Evolutionary conservation across 441 rosid genomes (phyloP).

Genomic region (Pelargonium myrrhifolium): DNA sequence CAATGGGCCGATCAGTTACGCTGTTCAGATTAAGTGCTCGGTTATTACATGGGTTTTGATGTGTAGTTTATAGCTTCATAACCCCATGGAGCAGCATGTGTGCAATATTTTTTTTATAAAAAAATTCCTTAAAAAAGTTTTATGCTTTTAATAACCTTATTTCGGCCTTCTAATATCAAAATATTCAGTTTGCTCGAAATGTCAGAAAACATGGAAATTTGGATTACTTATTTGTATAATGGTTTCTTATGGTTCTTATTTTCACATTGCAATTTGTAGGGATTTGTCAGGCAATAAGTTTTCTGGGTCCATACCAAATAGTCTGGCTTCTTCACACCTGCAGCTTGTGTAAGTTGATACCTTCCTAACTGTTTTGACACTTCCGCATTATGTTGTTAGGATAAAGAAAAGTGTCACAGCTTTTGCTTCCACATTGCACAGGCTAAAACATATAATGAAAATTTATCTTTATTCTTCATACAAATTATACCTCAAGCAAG

Average conservation of each 20-base stretch:
- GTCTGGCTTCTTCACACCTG: constrained; percentile 56
- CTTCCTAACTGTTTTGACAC: background rate
- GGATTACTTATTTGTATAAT: background rate
- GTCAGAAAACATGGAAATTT: background rate
- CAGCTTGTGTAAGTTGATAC: constrained; percentile 56
- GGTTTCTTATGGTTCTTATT: constrained; percentile 1
- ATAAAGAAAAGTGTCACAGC: background rate
- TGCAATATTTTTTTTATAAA: background rate
- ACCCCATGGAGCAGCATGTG: background rate
- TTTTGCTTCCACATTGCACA: background rate
- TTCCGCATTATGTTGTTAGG: background rate
- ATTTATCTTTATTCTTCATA: too few species aligned
- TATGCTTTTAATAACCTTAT: too few species aligned
- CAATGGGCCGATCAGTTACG: background rate
- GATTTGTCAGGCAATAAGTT: constrained; percentile 77
- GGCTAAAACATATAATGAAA: too few species aligned
- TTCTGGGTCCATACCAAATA: constrained; percentile 75
- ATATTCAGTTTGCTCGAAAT: background rate
- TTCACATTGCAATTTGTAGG: constrained; percentile 32
- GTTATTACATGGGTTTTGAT: background rate
- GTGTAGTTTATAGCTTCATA: background rate
- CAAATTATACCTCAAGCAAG: background rate
- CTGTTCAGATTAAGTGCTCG: background rate
- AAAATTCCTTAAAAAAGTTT: background rate
- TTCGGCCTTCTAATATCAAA: too few species aligned